Base-by-base conservation (phyloP, 805 yeast species). In the Lipomyces yamanashiensis region DNA sequence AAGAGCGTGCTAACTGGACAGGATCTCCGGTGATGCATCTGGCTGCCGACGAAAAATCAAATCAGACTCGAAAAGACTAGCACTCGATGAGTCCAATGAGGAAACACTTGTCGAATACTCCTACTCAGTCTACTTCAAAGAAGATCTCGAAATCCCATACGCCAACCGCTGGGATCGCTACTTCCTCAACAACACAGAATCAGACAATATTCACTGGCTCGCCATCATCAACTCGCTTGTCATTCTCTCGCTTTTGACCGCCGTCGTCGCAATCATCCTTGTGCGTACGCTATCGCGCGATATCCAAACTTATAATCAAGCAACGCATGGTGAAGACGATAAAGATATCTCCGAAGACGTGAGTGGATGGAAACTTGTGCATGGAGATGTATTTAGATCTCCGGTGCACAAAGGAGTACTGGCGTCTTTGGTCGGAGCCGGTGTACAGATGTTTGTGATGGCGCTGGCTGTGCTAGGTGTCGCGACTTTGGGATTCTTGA, bases 41-140 rank as follows among this genome's bases (percentile, higher is more conserved):
- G 81, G 76, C 56, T 91, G 97, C 74, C 96, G 96, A 1, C 92
- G 92, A 12, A 86, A 88, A 3, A 86, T 83, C 67, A 48, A 47
- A 8, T 21, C 61, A 23, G 77, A 83, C 70, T 87, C 80, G 73
- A 78, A 83, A 43, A 85, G 86, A 66, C 85, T 81, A 68, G 84
- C 85, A 45, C 72, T 90, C 7, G 76, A 81, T 21, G 75, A 82
- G 4, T 76, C 78, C 33, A 72, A 78, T 9, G 76, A 76, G 8
- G 69, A 64, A 17, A 41, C 58, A 59, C 72, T 79, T 43, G 82
- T 91, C 40, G 92, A 93, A 2, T 91, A 85, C 75, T 88, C 97
- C 0, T 92, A 90, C 71, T 85, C 96, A 0, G 91, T 92, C 2
- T 88, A 88, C 72, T 91, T 96, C 96, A 80, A 95, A 73, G 96